phyloP scores from a whole-genome alignment of 768 basidiomycete species.

The Baorangia bicolor region DNA sequence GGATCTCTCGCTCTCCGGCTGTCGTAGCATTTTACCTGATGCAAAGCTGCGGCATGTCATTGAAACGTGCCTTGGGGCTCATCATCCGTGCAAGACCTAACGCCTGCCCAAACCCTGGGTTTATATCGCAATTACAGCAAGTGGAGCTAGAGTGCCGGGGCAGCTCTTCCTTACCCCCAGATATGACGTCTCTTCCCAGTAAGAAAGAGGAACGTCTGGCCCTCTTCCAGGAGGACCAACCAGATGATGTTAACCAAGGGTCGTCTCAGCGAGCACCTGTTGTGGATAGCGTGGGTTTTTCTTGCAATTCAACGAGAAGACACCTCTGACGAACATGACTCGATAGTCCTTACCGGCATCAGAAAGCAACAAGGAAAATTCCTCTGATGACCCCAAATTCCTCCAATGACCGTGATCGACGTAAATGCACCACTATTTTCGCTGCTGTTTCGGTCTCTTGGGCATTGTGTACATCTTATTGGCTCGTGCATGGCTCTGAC shows the following conservation, averaged over 20 bases:
- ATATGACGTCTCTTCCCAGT: background rate
- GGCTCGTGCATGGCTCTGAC: background rate
- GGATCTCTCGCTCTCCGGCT: conserved; percentile 10
- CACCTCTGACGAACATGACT: background rate
- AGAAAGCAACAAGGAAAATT: background rate
- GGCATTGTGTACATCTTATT: too few species aligned
- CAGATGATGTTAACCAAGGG: background rate
- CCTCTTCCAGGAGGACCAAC: conserved; percentile 1
- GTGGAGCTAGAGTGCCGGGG: background rate
- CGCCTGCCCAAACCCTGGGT: conserved; percentile 8
- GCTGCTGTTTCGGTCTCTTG: background rate
- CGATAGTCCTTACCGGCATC: background rate
- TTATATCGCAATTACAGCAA: background rate
- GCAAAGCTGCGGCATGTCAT: background rate
- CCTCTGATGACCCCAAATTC: too few species aligned
- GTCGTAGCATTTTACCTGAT: conserved; percentile 8
- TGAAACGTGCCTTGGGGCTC: background rate
- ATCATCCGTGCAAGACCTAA: conserved; percentile 1
- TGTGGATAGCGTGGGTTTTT: background rate
- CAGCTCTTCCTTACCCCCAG: background rate
- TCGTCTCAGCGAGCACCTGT: background rate
- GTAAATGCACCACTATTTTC: background rate
- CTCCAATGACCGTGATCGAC: too few species aligned
- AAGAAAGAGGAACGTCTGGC: conserved; percentile 9
- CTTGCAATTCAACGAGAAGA: background rate